Conservation (phyloP, 306 rosid genomes). For the Cucurbita maxima region DNA sequence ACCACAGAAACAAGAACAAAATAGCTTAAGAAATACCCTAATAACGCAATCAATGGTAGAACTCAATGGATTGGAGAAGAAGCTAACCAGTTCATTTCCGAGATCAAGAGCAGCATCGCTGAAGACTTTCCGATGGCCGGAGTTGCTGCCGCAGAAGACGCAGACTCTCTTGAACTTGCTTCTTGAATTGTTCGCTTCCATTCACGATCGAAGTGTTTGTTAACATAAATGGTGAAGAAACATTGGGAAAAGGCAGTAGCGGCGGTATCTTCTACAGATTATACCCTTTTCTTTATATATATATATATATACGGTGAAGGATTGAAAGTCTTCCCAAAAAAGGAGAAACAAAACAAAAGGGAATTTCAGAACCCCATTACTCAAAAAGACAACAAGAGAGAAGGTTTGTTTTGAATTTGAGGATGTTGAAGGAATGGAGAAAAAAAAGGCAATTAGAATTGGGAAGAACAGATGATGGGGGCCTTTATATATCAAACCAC, state of each 20-base stretch:
- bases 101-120: slow-evolving; percentile 72
- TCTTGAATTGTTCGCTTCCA: slow-evolving; percentile 42
- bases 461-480: not conserved
- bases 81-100: slow-evolving; percentile 72
- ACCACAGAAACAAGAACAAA: not conserved
- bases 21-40: not conserved
- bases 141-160: slow-evolving; percentile 92
- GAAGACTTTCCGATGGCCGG: slow-evolving; percentile 66
- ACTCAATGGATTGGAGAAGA: not conserved
- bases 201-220: slow-evolving; percentile 22
- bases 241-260: slow-evolving; percentile 7
- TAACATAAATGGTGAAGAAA: slow-evolving; percentile 21
- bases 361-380: slow-evolving; percentile 13
- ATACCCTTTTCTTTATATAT: not conserved
- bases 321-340: slow-evolving; percentile 4
- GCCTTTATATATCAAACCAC: not conserved
- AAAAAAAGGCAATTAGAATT: not conserved
- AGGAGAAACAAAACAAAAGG: slow-evolving; percentile 13
- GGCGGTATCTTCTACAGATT: slow-evolving; percentile 11
- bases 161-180: slow-evolving; percentile 73
- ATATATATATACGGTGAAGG: not conserved
- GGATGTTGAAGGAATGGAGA: slow-evolving; percentile 12
- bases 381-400: slow-evolving; percentile 18
- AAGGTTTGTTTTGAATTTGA: not conserved
- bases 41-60: not conserved